A percentile compares a stretch with the other conserved stretches of the same genome.
These are phyloP conservation scores for Coemansia sp. DNA, from an alignment of 192 early-diverging fungal species.

Conservation along the genomic window DNA sequence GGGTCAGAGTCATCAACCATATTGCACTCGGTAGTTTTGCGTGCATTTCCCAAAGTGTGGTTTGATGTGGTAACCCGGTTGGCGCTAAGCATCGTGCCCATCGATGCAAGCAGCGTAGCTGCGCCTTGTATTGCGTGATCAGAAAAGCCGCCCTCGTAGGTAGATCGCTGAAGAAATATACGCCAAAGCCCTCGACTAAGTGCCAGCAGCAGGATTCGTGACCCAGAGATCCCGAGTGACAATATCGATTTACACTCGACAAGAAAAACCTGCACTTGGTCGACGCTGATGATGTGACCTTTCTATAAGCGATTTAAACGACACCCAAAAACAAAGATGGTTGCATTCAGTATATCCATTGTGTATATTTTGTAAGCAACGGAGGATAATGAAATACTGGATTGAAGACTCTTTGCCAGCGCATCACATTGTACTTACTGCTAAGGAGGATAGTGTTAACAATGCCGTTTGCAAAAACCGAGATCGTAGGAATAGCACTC, in stretches of 20 bases:
- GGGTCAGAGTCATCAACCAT: slow-evolving; percentile 1
- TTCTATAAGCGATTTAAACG: slow-evolving; percentile 12
- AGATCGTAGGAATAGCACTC: slow-evolving; percentile 39
- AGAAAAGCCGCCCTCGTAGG: slow-evolving; percentile 22
- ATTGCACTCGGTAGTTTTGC: slow-evolving; percentile 24
- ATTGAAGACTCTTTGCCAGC: neutral
- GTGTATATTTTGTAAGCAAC: neutral
- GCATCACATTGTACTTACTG: slow-evolving; percentile 16
- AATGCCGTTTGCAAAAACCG: slow-evolving; percentile 43
- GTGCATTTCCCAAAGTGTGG: neutral
- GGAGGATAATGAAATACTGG: neutral
- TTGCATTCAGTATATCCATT: neutral
- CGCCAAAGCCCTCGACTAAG: slow-evolving; percentile 28
- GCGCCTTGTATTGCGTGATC: slow-evolving; percentile 36
- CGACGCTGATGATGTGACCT: slow-evolving; percentile 22
- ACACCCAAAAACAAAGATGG: neutral
- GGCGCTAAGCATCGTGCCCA: slow-evolving; percentile 30
- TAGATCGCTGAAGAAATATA: slow-evolving; percentile 21
- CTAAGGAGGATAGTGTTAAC: slow-evolving; percentile 37
- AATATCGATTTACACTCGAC: slow-evolving; percentile 35
- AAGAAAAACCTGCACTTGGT: slow-evolving; percentile 42
- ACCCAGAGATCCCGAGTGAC: slow-evolving; percentile 42
- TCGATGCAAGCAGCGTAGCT: slow-evolving; percentile 17
- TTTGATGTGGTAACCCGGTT: slow-evolving; percentile 19
- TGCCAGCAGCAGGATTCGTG: slow-evolving; percentile 30